Base-by-base conservation (phyloP, 2,329 filamentous ascomycete genomes). In the Fusarium mangiferae region DNA sequence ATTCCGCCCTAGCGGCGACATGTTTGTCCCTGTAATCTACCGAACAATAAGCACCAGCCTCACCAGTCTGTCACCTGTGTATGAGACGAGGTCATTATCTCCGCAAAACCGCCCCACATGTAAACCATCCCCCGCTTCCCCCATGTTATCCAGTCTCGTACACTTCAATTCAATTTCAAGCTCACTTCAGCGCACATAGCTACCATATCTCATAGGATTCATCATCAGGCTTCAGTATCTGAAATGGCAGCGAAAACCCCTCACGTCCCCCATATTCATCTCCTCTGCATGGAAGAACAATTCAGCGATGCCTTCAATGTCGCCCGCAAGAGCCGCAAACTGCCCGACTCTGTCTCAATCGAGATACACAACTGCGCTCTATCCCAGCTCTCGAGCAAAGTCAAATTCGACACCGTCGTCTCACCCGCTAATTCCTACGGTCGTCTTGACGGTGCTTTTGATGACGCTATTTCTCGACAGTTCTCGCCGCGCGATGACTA, bases 361-460 rank as follows among this genome's bases (percentile, higher is more conserved):
- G 81, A 82, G 11, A 72, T 85, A 33, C 84, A 85, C 73, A 76
- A 85, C 66, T 80, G 77, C 48, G 77, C 79, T 12, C 82, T 89
- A 10, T 78, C 81, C 15, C 74, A 78, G 6, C 75, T 89, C 6
- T 79, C 84, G 0, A 17, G 74, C 0, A 57, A 67, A 2, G 76
- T 82, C 14, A 79, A 79, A 36, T 88, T 87, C 74, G 84, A 88
- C 74, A 80, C 85, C 18, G 79, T 89, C 46, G 86, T 89, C 28
- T 89, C 87, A 2, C 87, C 87, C 0, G 86, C 87, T 46, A 89
- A 89, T 73, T 88, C 86, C 3, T 89, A 88, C 75, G 87, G 83
- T 35, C 82, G 83, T 2, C 83, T 90, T 2, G 87, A 89, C 70
- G 88, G 88, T 35, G 86, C 83, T 54, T 90, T 89, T 70, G 87